These are phyloP conservation scores for Rosa multiflora DNA, from an alignment of 306 rosid genomes.

Conservation along the genomic window DNA sequence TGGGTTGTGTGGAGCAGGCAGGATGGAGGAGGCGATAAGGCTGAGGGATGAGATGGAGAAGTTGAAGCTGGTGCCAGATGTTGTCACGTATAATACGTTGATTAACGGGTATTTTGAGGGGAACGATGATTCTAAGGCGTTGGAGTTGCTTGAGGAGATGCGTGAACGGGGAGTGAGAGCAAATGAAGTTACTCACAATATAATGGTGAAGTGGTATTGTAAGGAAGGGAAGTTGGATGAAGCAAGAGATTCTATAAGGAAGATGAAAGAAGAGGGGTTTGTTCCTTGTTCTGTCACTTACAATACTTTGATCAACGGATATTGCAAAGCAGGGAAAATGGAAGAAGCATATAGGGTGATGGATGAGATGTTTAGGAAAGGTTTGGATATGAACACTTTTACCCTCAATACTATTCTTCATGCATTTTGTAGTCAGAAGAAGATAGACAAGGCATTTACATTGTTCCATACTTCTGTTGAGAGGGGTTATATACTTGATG, in stretches of 20 bases:
- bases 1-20: constrained; percentile 71
- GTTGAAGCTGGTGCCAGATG: constrained; percentile 60
- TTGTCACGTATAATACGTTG: constrained; percentile 84
- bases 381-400: constrained; percentile 53
- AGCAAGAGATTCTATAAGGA: constrained; percentile 38
- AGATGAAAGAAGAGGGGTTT: constrained; percentile 70
- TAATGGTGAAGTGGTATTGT: constrained; percentile 77
- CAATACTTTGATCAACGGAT: constrained; percentile 68
- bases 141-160: constrained; percentile 63
- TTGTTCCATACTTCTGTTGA: constrained; percentile 45
- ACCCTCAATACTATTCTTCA: constrained; percentile 71
- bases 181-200: constrained; percentile 67
- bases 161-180: constrained; percentile 48
- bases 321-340: constrained; percentile 68
- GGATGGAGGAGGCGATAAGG: constrained; percentile 64
- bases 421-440: constrained; percentile 58
- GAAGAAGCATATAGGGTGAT: constrained; percentile 64
- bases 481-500: constrained; percentile 82
- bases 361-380: constrained; percentile 72
- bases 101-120: constrained; percentile 60
- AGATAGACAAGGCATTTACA: constrained; percentile 61
- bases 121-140: constrained; percentile 42
- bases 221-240: constrained; percentile 73
- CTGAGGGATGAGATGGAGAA: constrained; percentile 69
- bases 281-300: constrained; percentile 68